Conservation (phyloP, 805 yeast genomes). For the Dipodascus albidus region DNA sequence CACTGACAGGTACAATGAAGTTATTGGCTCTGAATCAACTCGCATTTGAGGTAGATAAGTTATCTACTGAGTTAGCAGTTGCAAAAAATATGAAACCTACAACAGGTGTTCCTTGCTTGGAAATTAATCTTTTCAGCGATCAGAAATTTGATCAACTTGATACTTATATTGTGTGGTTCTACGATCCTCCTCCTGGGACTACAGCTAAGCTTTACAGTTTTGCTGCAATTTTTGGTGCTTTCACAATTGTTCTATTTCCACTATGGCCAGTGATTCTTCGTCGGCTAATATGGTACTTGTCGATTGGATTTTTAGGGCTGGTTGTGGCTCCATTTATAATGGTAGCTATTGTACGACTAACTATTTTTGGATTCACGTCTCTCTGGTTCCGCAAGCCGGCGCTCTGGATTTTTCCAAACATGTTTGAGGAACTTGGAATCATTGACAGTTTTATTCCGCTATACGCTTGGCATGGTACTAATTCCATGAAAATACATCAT, state of each 20-base stretch:
- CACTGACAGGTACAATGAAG: constrained; percentile 53
- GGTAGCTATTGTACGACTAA: constrained; percentile 67
- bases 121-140: constrained; percentile 10
- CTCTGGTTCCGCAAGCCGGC: constrained; percentile 48
- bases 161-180: constrained; percentile 71
- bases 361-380: constrained; percentile 51
- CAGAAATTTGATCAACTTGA: not conserved
- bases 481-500: not conserved
- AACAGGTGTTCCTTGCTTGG: constrained; percentile 39
- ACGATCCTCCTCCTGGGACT: constrained; percentile 57
- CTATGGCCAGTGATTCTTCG: constrained; percentile 91
- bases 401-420: constrained; percentile 90
- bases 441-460: constrained; percentile 82
- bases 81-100: constrained; percentile 62
- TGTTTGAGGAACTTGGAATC: constrained; percentile 92
- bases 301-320: constrained; percentile 63
- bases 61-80: constrained; percentile 45
- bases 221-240: constrained; percentile 52
- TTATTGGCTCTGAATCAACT: constrained; percentile 60
- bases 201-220: constrained; percentile 46
- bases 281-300: constrained; percentile 79
- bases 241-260: constrained; percentile 68
- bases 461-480: constrained; percentile 62
- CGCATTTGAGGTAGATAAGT: constrained; percentile 63
- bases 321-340: constrained; percentile 63